Evolutionary conservation across 306 rosid genomes (phyloP), one percentile per base, ranked within the genome.

Genomic region (Pyrus betulifolia): DNA sequence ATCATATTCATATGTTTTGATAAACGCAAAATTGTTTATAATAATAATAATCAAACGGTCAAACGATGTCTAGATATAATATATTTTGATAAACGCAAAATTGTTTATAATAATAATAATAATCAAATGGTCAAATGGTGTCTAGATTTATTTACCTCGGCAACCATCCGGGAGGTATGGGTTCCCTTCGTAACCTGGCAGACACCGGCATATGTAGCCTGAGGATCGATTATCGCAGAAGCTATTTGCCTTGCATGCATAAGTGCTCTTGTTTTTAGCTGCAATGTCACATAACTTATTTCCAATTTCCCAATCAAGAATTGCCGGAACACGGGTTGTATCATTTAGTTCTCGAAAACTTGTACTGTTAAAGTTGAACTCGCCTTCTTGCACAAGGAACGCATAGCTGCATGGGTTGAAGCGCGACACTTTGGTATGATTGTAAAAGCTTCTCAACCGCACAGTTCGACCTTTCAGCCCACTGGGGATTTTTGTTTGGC

Each of bases 271-370:
- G 11, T 6, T 17, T 35, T 35, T 66, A 35, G 49, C 70, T 35
- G 49, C 45, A 2, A 52, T 15, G 1, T 6, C 27, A 18, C 85
- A 82, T 1, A 65, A 6, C 27, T 23, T 57, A 0, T 61, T 19
- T 27, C 79, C 86, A 2, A 76, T 49, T 0, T 63, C 55, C 84
- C 81, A 83, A 15, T 75, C 68, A 27, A 75, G 22, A 52, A 72
- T 59, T 42, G 55, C 15, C 1, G 79, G 79, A 59, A 83, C 28
- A 15, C 0, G 10, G 1, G 31, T 17, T 1, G 55, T 30, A 1
- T 6, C 2, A 2, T 28, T 22, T 8, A 80, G 69, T 0, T 3
- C 1, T 30, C 14, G 49, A 31, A 72, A 42, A 6, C 72, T 73
- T 5, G 78, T 45, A 1, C 15, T 3, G 1, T 46, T 28, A 6